These are phyloP conservation scores for Penicillium sp. DNA, from an alignment of 2,329 filamentous ascomycete genomes.

Conservation along the genomic window DNA sequence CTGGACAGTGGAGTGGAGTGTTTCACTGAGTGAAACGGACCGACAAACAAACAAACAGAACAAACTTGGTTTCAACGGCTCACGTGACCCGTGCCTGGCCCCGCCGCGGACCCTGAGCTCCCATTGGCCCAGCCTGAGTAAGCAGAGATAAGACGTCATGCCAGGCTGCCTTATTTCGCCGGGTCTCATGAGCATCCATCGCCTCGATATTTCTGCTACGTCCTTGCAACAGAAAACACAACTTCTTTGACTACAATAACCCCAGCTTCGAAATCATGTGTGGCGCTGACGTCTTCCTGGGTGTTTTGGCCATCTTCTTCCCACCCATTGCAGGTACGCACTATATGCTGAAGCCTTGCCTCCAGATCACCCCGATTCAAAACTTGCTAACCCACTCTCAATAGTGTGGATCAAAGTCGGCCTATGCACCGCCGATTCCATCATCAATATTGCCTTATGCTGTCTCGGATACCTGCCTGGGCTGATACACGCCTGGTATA, in stretches of 20 bases:
- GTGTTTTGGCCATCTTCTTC: slow-evolving; percentile 59
- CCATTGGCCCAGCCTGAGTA: not conserved
- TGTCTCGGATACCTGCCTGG: slow-evolving; percentile 76
- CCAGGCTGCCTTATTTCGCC: not conserved
- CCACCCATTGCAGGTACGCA: slow-evolving; percentile 54
- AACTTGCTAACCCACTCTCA: slow-evolving; percentile 19
- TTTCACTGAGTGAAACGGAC: too few relatives aligned
- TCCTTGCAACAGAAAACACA: not conserved
- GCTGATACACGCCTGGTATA: slow-evolving; percentile 95
- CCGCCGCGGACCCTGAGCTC: too few relatives aligned
- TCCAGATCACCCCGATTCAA: not conserved
- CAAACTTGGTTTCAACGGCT: not conserved
- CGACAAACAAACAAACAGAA: not conserved
- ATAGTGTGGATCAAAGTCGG: slow-evolving; percentile 95
- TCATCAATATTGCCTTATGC: slow-evolving; percentile 94
- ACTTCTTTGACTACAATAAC: not conserved
- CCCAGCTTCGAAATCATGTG: slow-evolving; percentile 45
- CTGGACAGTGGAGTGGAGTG: too few relatives aligned
- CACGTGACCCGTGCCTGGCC: not conserved
- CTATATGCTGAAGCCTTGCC: not conserved
- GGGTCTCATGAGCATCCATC: not conserved
- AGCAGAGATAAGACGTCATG: not conserved
- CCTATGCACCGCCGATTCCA: slow-evolving; percentile 82
- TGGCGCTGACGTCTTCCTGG: slow-evolving; percentile 58
- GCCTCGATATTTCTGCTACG: too few relatives aligned